Conservation (phyloP, 108 stramenopile species). For the Fragilaria radians region DNA sequence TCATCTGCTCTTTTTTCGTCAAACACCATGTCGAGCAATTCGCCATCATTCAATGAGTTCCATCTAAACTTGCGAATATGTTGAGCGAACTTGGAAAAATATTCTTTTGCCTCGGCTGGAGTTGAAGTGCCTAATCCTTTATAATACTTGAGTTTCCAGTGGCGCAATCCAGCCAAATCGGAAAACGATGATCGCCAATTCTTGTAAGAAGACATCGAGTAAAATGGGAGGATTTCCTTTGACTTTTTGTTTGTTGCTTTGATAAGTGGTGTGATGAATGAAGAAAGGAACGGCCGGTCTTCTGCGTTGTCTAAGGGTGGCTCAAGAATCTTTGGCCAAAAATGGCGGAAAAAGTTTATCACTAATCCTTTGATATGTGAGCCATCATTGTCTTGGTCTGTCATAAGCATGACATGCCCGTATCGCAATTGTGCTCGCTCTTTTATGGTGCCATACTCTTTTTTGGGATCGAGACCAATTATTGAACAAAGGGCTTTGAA, state of each 20-base stretch:
- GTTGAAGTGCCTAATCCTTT: slow-evolving; percentile 99
- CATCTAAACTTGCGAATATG: slow-evolving; percentile 32
- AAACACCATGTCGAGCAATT: slow-evolving; percentile 98
- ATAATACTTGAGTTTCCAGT: slow-evolving; percentile 97
- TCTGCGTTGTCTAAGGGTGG: slow-evolving; percentile 48
- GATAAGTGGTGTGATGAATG: slow-evolving; percentile 99
- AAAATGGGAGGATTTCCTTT: slow-evolving; percentile 58
- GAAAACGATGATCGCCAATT: slow-evolving; percentile 82
- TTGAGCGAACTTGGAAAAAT: slow-evolving; percentile 66
- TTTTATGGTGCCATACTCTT: slow-evolving; percentile 72
- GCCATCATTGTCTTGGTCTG: slow-evolving; percentile 99
- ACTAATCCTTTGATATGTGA: slow-evolving; percentile 99
- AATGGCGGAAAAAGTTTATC: slow-evolving; percentile 96
- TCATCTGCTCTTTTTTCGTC: slow-evolving; percentile 90
- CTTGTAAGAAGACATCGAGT: slow-evolving; percentile 95
- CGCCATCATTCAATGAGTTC: slow-evolving; percentile 42
- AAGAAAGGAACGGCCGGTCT: slow-evolving; percentile 85
- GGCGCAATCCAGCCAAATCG: slow-evolving; percentile 72
- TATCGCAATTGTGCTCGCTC: slow-evolving; percentile 84
- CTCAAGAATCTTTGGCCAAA: slow-evolving; percentile 95
- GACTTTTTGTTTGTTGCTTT: slow-evolving; percentile 86
- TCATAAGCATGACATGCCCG: slow-evolving; percentile 99
- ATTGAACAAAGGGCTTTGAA: slow-evolving; percentile 96
- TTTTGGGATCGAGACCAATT: slow-evolving; percentile 93
- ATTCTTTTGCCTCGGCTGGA: slow-evolving; percentile 89